Evolutionary conservation across 768 basidiomycete species (phyloP).

Genomic region (Pholiota microspora): DNA sequence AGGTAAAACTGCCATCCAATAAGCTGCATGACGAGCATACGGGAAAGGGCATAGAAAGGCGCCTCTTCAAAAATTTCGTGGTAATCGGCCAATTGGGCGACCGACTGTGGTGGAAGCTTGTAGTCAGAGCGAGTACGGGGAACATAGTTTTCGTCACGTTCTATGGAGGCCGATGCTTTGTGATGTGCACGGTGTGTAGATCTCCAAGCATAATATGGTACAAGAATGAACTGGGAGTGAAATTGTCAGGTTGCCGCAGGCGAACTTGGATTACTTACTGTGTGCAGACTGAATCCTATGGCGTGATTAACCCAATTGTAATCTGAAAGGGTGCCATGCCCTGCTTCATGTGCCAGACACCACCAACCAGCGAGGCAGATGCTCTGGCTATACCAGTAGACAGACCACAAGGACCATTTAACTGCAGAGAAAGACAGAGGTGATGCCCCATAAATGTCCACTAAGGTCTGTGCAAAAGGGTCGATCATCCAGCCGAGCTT

Average conservation of each 20-base stretch:
- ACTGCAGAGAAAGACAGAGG: conserved; percentile 38
- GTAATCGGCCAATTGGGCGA: conserved; percentile 29
- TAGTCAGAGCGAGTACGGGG: conserved; percentile 38
- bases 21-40: conserved; percentile 44
- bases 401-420: conserved; percentile 22
- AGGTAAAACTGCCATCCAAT: conserved; percentile 27
- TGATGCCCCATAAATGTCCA: conserved; percentile 25
- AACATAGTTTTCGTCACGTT: conserved; percentile 72
- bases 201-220: conserved; percentile 61
- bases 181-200: conserved; percentile 66
- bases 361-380: background rate
- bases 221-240: conserved; percentile 34
- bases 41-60: conserved; percentile 34
- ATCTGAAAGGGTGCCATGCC: conserved; percentile 33
- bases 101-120: conserved; percentile 30
- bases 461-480: conserved; percentile 39
- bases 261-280: conserved; percentile 28
- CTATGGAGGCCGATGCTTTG: conserved; percentile 65
- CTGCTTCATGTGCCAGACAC: conserved; percentile 35
- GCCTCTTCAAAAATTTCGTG: conserved; percentile 45
- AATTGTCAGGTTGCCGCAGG: conserved; percentile 18
- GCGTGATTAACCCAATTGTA: conserved; percentile 29
- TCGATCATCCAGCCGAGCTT: conserved; percentile 17
- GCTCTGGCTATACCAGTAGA: background rate
- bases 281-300: conserved; percentile 33